Evolutionary conservation across 164 flowering plant species (phyloP).

Genomic region (Paratinospora sagittata): DNA sequence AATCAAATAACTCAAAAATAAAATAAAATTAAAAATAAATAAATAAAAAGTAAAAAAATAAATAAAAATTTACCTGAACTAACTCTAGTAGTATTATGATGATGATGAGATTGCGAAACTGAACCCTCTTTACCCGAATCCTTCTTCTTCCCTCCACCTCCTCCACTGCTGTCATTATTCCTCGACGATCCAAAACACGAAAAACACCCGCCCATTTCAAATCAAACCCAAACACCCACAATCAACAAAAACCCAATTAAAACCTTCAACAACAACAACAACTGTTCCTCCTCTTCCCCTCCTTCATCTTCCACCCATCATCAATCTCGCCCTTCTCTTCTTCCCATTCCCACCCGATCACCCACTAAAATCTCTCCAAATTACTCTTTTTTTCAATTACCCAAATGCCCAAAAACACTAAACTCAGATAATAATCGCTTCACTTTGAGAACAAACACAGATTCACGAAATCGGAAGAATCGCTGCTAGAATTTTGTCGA

Average conservation of each 20-base stretch:
- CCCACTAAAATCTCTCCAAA: background rate
- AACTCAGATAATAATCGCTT: background rate
- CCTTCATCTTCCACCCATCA: background rate
- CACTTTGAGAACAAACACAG: too few species aligned
- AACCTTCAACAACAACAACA: background rate
- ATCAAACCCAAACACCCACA: conserved; percentile 18
- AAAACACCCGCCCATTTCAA: conserved; percentile 65
- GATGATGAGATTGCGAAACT: conserved; percentile 42
- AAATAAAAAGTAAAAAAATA: too few species aligned
- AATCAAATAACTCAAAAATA: too few species aligned
- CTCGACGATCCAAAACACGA: conserved; percentile 55
- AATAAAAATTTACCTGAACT: conserved; percentile 54
- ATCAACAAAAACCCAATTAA: background rate
- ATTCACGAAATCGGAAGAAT: background rate
- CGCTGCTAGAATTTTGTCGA: background rate
- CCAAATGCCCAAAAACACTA: background rate
- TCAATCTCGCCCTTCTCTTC: too few species aligned
- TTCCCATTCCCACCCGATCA: background rate
- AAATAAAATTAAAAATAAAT: too few species aligned
- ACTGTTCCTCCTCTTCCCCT: too few species aligned
- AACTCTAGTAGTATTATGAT: conserved; percentile 25
- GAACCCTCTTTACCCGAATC: conserved; percentile 50
- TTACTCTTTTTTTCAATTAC: background rate
- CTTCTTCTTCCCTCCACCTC: conserved; percentile 37
- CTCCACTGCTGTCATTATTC: conserved; percentile 28